These are phyloP conservation scores for Acorus gramineus DNA, from an alignment of 106 monocot genomes.

Conservation along the genomic window DNA sequence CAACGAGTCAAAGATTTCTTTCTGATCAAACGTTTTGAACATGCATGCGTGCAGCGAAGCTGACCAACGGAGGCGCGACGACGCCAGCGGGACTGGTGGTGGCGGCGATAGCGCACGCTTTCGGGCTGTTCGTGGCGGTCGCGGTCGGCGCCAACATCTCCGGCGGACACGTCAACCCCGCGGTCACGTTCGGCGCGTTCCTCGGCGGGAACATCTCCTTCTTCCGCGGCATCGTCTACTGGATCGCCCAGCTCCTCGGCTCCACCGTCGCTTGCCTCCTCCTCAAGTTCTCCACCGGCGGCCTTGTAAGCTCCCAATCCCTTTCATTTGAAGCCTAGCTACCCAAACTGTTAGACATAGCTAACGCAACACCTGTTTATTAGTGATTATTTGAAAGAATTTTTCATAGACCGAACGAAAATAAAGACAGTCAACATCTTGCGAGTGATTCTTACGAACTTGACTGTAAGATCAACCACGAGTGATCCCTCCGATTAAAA, in stretches of 20 bases:
- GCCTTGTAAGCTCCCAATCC: neutral
- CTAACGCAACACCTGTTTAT: too few species aligned
- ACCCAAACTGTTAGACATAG: too few species aligned
- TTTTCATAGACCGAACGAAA: too few species aligned
- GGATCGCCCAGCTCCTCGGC: constrained; percentile 39
- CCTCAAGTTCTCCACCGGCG: constrained; percentile 30
- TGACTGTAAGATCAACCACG: too few species aligned
- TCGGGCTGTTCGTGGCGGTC: constrained; percentile 43
- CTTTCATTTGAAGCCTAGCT: too few species aligned
- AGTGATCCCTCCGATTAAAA: too few species aligned
- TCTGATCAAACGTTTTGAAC: neutral
- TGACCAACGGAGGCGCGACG: constrained; percentile 14
- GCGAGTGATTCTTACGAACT: too few species aligned
- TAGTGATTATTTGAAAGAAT: too few species aligned
- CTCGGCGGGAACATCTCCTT: constrained; percentile 47
- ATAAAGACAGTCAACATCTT: too few species aligned
- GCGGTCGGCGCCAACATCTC: constrained; percentile 44
- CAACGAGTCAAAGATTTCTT: too few species aligned
- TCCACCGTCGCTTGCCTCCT: constrained; percentile 38
- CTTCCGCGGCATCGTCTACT: constrained; percentile 33
- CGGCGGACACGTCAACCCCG: constrained; percentile 46
- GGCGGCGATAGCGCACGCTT: constrained; percentile 31
- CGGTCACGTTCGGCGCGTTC: constrained; percentile 52
- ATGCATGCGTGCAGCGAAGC: constrained; percentile 13
- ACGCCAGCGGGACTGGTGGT: constrained; percentile 28